These are phyloP conservation scores for Priceomyces fermenticarens DNA, from an alignment of 805 yeast genomes.

Conservation along the genomic window DNA sequence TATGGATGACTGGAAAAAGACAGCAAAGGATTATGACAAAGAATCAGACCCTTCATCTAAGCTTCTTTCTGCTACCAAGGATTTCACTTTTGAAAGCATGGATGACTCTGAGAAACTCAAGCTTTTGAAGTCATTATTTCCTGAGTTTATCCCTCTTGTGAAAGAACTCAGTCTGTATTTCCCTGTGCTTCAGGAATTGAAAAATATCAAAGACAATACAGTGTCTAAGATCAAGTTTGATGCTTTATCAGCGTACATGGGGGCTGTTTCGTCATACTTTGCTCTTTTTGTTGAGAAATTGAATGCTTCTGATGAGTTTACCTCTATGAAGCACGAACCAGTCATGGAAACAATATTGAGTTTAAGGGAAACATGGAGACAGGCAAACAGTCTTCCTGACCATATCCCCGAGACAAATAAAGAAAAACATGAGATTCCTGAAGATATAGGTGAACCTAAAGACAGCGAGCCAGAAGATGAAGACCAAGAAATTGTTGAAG, in stretches of 20 bases:
- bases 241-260: constrained; percentile 77
- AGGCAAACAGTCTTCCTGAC: constrained; percentile 57
- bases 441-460: constrained; percentile 17
- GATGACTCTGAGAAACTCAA: constrained; percentile 52
- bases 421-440: constrained; percentile 1
- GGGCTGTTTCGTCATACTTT: constrained; percentile 74
- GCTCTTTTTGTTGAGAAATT: constrained; percentile 65
- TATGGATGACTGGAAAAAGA: constrained; percentile 74
- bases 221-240: constrained; percentile 50
- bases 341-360: constrained; percentile 84
- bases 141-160: constrained; percentile 79
- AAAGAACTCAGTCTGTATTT: constrained; percentile 48
- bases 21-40: constrained; percentile 45
- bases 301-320: constrained; percentile 49
- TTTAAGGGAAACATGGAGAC: constrained; percentile 86
- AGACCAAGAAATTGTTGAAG: constrained; percentile 9
- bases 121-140: constrained; percentile 61
- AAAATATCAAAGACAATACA: constrained; percentile 22
- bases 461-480: constrained; percentile 1
- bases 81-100: constrained; percentile 31
- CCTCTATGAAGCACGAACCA: constrained; percentile 75
- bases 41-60: constrained; percentile 15
- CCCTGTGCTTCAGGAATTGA: constrained; percentile 9
- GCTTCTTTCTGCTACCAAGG: constrained; percentile 35
- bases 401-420: not conserved